Conservation (phyloP, 2,329 filamentous ascomycete genomes). For the Venturia carpophila region DNA sequence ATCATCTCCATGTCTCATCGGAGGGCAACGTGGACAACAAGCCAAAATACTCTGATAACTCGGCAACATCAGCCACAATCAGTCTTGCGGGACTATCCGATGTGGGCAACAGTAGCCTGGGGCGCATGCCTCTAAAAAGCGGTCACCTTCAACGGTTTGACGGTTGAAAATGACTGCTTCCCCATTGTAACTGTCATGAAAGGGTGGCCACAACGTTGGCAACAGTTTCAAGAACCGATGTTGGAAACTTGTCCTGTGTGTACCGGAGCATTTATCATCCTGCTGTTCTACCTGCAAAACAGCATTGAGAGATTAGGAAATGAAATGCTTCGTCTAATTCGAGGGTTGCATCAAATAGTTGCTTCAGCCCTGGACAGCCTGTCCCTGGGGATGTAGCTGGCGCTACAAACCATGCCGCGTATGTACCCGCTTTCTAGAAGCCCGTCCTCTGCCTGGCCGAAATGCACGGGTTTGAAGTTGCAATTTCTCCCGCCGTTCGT, state of each 20-base stretch:
- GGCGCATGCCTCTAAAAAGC: background rate
- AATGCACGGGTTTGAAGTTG: background rate
- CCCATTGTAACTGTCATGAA: background rate
- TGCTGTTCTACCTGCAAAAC: background rate
- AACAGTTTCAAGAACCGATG: constrained; percentile 1
- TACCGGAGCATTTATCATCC: background rate
- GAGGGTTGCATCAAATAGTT: background rate
- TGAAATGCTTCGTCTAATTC: background rate
- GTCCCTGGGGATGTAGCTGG: background rate
- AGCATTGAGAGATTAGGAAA: background rate
- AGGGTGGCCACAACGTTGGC: background rate
- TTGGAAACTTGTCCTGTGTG: background rate
- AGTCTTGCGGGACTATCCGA: constrained; percentile 6
- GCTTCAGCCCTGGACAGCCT: background rate
- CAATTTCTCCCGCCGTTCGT: background rate
- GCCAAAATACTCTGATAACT: background rate
- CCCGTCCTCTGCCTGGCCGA: background rate
- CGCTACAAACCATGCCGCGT: background rate
- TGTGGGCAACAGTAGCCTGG: background rate
- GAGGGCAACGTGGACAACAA: background rate
- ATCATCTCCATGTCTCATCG: background rate
- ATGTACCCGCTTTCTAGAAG: constrained; percentile 3
- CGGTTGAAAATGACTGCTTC: constrained; percentile 1
- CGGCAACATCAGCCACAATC: background rate
- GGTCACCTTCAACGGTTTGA: background rate